Percentiles rank a stretch among this genome's conserved stretches.
phyloP scores from a whole-genome alignment of 352 stramenopile genomes.

The Phytophthora meadii region DNA sequence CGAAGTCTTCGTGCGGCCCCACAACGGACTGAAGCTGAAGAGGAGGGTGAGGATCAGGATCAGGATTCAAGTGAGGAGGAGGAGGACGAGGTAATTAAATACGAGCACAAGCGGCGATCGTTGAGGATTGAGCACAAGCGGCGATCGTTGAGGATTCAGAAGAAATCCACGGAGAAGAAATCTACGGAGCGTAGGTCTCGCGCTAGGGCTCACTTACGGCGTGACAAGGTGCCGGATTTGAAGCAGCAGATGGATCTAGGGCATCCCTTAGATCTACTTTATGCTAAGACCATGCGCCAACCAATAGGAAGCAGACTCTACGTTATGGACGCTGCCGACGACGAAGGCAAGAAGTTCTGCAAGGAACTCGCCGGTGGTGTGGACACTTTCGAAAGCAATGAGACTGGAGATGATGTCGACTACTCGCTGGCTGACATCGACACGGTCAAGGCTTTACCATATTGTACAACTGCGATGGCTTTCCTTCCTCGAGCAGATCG shows the following conservation, averaged over 20 bases:
- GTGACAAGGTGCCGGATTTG: neutral
- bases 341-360: slow-evolving; percentile 37
- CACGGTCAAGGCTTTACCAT: slow-evolving; percentile 58
- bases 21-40: neutral
- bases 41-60: neutral
- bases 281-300: neutral
- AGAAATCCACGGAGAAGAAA: too few relatives aligned
- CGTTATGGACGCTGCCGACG: slow-evolving; percentile 16
- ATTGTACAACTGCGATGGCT: slow-evolving; percentile 65
- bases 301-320: neutral
- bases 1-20: neutral
- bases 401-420: slow-evolving; percentile 25
- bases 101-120: too few relatives aligned
- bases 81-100: too few relatives aligned
- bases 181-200: neutral
- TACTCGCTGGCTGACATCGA: slow-evolving; percentile 55
- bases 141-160: too few relatives aligned
- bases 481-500: slow-evolving; percentile 70
- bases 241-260: neutral
- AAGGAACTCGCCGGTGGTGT: slow-evolving; percentile 16
- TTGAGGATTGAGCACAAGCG: too few relatives aligned
- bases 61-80: too few relatives aligned
- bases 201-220: slow-evolving; percentile 29
- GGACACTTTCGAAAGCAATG: slow-evolving; percentile 30
- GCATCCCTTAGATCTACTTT: slow-evolving; percentile 12